Conservation (phyloP, 139 green algal genomes). For the Yamagishiella unicocca region DNA sequence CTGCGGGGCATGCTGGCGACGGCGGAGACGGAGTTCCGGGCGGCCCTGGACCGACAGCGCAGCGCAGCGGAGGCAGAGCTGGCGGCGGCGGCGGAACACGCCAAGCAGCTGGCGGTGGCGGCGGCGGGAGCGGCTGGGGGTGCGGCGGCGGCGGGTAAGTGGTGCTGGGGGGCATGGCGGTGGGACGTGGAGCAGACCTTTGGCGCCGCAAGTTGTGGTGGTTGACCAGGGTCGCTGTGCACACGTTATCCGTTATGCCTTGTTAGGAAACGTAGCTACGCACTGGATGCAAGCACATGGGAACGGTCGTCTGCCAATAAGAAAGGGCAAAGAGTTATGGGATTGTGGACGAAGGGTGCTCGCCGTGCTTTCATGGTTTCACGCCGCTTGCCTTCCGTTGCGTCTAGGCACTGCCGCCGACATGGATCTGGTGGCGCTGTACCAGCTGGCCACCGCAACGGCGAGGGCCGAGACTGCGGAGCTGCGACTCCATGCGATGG, state of each 20-base stretch:
- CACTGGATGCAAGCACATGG: too few species aligned
- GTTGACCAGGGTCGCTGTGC: too few species aligned
- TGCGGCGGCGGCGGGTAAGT: background rate
- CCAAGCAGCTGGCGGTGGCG: conserved; percentile 20
- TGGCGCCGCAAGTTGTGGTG: too few species aligned
- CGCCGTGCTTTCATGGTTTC: background rate
- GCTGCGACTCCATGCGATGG: conserved; percentile 40
- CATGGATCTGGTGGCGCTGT: conserved; percentile 35
- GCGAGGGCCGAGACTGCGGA: conserved; percentile 38
- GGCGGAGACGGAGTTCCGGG: conserved; percentile 34
- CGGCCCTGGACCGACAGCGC: conserved; percentile 28
- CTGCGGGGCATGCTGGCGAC: conserved; percentile 38
- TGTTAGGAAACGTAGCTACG: too few species aligned
- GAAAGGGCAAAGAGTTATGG: too few species aligned
- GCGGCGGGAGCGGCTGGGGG: background rate
- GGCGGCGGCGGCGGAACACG: conserved; percentile 29
- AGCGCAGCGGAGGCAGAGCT: conserved; percentile 13
- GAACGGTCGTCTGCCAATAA: too few species aligned
- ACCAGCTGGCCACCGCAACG: conserved; percentile 45
- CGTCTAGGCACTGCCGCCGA: background rate
- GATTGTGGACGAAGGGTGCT: too few species aligned
- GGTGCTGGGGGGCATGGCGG: too few species aligned
- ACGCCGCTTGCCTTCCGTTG: background rate
- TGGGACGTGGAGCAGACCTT: too few species aligned
- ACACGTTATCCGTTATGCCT: too few species aligned